Base-by-base conservation (phyloP, 2,329 filamentous ascomycete species). In the Sarocladium strictum region DNA sequence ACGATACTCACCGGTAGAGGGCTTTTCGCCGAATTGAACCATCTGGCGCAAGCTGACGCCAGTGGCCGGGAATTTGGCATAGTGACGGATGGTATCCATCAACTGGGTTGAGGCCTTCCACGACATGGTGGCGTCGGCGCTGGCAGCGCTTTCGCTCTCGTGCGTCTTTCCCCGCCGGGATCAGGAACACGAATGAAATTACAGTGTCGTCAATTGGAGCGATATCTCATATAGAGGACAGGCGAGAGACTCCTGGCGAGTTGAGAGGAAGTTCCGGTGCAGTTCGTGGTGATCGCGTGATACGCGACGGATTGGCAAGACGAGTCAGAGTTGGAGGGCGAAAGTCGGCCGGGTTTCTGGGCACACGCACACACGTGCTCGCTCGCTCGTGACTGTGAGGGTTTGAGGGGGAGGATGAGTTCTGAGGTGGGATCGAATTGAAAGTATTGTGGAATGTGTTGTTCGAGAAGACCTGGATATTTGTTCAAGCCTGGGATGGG, bases 81-180 rank as follows among this genome's bases (percentile, higher is more conserved):
- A 97, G 76, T 97, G 91, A 73, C 87, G 85, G 86, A 97, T 97
- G 78, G 89, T 96, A 65, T 94, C 88, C 90, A 96, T 94, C 85
- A 97, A 75, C 76, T 84, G 82, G 72, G 92, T 88, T 59, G 89
- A 88, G 70, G 86, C 87, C 78, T 87, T 96, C 93, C 93, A 97
- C 78, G 89, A 89, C 92, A 97, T 97, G 71, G 60, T 63, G 65
- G 64, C 53, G 49, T 53, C 10, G 32, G 17, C 27, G 38, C 27
- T 37, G 55, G 29, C 23, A 38, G 50, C 50, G 50, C 27, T 23
- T 32, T 23, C 19, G 32, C 21, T 38, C 35, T 38, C n/a, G 49
- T 24, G 33, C 50, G 50, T 40, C 32, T 5, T n/a, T 40, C 50
- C 50, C 50, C 50, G 50, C 50, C 50, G 50, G 41, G 50, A 26